phyloP scores from a whole-genome alignment of 306 rosid genomes.

The Castanea crenata region DNA sequence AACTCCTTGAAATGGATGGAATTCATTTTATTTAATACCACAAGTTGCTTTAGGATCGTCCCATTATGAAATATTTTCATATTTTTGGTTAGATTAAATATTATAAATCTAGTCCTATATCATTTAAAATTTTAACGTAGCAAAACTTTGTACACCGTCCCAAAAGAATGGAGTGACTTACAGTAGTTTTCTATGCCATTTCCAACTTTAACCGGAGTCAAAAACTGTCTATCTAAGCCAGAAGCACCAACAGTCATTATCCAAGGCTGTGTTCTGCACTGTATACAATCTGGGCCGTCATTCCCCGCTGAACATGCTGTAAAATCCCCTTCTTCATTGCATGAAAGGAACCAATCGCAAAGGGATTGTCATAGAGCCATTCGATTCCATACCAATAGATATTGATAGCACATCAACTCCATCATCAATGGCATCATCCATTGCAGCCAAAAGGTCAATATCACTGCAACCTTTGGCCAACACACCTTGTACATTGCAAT shows the following conservation, averaged over 20 bases:
- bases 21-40: too few relatives aligned
- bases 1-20: too few relatives aligned
- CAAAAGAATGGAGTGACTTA: slow-evolving; percentile 19
- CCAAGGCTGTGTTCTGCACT: slow-evolving; percentile 72
- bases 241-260: slow-evolving; percentile 68
- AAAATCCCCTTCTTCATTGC: slow-evolving; percentile 57
- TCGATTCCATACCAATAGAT: too few relatives aligned
- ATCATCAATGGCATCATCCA: slow-evolving; percentile 78
- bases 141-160: neutral
- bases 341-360: neutral
- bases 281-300: slow-evolving; percentile 36
- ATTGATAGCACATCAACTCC: too few relatives aligned
- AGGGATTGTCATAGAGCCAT: too few relatives aligned
- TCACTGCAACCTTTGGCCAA: slow-evolving; percentile 69
- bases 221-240: slow-evolving; percentile 46
- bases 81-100: too few relatives aligned
- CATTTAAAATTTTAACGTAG: neutral
- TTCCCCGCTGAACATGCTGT: slow-evolving; percentile 73
- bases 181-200: slow-evolving; percentile 42
- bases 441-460: slow-evolving; percentile 63
- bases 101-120: too few relatives aligned
- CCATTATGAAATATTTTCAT: too few relatives aligned
- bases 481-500: too few relatives aligned
- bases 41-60: too few relatives aligned
- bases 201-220: slow-evolving; percentile 43